Percentiles rank a stretch among this genome's conserved stretches.
phyloP scores from a whole-genome alignment of 139 green algal species.

The Nannochloris sp. region DNA sequence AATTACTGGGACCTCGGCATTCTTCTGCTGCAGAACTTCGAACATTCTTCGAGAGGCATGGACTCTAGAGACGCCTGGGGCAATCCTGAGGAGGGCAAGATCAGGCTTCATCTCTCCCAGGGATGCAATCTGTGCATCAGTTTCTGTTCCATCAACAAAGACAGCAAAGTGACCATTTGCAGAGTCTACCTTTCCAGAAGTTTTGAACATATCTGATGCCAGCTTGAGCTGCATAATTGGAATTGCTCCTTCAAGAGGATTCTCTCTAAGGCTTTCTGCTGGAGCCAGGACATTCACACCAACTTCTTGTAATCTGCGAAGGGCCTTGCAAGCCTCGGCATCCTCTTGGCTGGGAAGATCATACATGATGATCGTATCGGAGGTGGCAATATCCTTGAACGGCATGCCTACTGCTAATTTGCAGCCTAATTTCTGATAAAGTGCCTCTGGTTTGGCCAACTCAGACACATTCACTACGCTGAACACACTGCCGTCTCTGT shows the following conservation, averaged over 20 bases:
- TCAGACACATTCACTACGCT: constrained; percentile 34
- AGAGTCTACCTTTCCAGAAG: constrained; percentile 44
- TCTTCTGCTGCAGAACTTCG: constrained; percentile 54
- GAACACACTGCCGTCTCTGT: constrained; percentile 78
- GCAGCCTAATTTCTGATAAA: constrained; percentile 78
- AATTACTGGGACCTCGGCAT: constrained; percentile 71
- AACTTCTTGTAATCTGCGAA: constrained; percentile 81
- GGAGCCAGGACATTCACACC: constrained; percentile 75
- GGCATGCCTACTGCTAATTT: constrained; percentile 98
- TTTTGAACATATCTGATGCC: constrained; percentile 25
- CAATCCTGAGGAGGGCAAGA: constrained; percentile 61
- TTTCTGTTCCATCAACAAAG: constrained; percentile 77
- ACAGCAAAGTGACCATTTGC: constrained; percentile 68
- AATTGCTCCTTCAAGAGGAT: constrained; percentile 73
- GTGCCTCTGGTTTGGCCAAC: constrained; percentile 30
- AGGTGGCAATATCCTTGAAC: constrained; percentile 96
- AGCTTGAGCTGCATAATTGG: constrained; percentile 64
- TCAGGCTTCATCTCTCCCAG: constrained; percentile 39
- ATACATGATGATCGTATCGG: constrained; percentile 81
- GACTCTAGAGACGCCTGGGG: constrained; percentile 53
- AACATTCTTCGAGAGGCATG: constrained; percentile 84
- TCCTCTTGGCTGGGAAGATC: constrained; percentile 47
- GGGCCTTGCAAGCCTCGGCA: constrained; percentile 43
- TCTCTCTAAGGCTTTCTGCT: constrained; percentile 44
- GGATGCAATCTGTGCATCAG: constrained; percentile 50